Base-by-base conservation (phyloP, 106 monocot genomes). In the Dendrobium catenatum region DNA sequence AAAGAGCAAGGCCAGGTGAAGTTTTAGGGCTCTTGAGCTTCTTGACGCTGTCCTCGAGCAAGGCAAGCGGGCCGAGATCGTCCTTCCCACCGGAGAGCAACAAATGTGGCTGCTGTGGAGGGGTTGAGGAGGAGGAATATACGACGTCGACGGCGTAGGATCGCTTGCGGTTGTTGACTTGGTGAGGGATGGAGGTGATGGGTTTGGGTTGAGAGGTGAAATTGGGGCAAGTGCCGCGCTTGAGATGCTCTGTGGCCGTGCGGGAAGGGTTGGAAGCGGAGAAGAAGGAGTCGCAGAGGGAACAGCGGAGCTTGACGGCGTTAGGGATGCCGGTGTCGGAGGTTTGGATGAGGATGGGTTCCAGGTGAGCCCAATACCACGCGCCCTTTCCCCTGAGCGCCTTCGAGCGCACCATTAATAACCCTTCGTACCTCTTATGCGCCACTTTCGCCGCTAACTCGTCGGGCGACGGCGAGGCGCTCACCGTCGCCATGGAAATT, bases 211-310 rank as follows among this genome's bases (percentile, higher is more conserved):
- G 68, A n/a, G 89, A 85, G 33, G 84, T 18, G 81, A 92, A 95
- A 78, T 92, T 90, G 80, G 95, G 92, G 78, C 95, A 96, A 9
- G 95, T 91, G 47, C 95, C 95, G 67, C 93, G 91, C 81, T 96
- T 96, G 80, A 94, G 86, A 77, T 97, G 97, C 84, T 97, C 94
- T 19, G 97, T 92, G 13, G 97, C 97, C 20, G 97, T 94, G 40
- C 97, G 86, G 10, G 97, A 97, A 2, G 97, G 97, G 78, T 97
- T 97, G 47, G 97, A 97, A 10, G 97, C 97, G 75, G 97, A 97
- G 90, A 97, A 97, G 29, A 90, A 77, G 70, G 97, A 88, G 79
- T 85, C 79, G 84, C 97, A 97, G 75, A 97, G 94, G 31, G 89
- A 82, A 84, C 94, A 97, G 10, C 90, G 94, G 33, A 97, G 94